These are phyloP conservation scores for Fusarium kyushuense DNA, from an alignment of 2,329 filamentous ascomycete genomes.

Conservation along the genomic window DNA sequence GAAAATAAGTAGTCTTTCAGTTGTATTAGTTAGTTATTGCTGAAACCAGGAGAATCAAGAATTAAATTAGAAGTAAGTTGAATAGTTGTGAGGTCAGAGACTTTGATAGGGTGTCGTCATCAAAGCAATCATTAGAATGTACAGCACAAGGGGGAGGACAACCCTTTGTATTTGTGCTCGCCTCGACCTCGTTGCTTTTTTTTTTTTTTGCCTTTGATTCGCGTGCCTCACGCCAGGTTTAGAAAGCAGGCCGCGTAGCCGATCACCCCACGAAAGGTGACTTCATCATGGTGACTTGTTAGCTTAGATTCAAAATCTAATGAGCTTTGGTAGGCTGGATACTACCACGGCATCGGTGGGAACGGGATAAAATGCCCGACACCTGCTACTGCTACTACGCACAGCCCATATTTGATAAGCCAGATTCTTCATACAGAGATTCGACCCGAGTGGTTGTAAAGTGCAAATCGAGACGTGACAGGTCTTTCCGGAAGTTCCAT, in stretches of 20 bases:
- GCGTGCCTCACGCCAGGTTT: slow-evolving; percentile 20
- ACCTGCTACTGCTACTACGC: background rate
- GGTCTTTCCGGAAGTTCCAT: background rate
- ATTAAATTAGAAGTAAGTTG: background rate
- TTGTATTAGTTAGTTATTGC: background rate
- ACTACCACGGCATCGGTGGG: slow-evolving; percentile 6
- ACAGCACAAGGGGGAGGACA: background rate
- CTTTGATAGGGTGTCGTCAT: slow-evolving; percentile 35
- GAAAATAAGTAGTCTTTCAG: background rate
- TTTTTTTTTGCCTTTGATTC: slow-evolving; percentile 14
- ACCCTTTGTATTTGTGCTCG: slow-evolving; percentile 32
- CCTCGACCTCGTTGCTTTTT: slow-evolving; percentile 1
- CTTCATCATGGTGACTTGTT: slow-evolving; percentile 42
- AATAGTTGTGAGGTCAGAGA: slow-evolving; percentile 29
- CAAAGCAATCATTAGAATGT: slow-evolving; percentile 1
- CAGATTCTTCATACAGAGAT: background rate
- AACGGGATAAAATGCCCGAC: slow-evolving; percentile 16
- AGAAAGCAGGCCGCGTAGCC: slow-evolving; percentile 22
- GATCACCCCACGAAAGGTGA: slow-evolving; percentile 30
- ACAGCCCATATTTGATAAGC: slow-evolving; percentile 2
- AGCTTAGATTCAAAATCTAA: slow-evolving; percentile 11
- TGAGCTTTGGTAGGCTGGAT: slow-evolving; percentile 14
- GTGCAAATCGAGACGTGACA: slow-evolving; percentile 1
- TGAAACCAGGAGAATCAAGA: slow-evolving; percentile 1
- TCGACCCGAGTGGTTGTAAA: background rate